phyloP scores from a whole-genome alignment of 2,329 filamentous ascomycete species.

The Lachnellula hyalina region DNA sequence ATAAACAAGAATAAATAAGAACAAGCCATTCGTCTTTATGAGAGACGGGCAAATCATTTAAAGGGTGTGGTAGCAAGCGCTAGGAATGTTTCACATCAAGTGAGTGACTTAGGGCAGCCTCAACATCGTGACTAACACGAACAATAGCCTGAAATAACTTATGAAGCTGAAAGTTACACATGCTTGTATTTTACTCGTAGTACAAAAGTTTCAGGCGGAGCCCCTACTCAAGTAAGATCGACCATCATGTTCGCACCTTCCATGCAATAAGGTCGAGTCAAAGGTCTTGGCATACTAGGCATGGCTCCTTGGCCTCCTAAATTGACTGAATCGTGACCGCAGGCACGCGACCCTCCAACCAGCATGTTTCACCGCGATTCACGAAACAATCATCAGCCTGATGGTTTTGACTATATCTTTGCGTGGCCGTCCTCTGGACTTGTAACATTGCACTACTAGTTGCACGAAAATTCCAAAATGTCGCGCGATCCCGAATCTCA shows the following conservation, averaged over 20 bases:
- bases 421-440: neutral
- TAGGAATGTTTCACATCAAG: neutral
- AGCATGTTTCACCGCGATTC: neutral
- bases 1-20: neutral
- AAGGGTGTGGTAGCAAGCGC: neutral
- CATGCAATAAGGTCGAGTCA: neutral
- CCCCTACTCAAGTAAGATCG: neutral
- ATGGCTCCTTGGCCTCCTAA: no score
- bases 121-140: neutral
- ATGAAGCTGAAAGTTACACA: neutral
- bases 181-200: no score
- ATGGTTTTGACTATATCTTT: neutral
- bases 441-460: slow-evolving; percentile 5
- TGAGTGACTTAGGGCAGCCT: neutral
- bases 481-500: slow-evolving; percentile 11
- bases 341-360: neutral
- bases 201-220: neutral
- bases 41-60: neutral
- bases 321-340: no score
- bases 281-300: no score
- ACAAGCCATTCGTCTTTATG: neutral
- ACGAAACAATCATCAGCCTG: neutral
- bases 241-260: neutral
- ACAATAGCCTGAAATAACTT: neutral
- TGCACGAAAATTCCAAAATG: neutral